A percentile compares a stretch with the other conserved stretches of the same genome.
Evolutionary conservation across 129 eudicot genomes (phyloP).

Genomic region (Helianthus annuus): DNA sequence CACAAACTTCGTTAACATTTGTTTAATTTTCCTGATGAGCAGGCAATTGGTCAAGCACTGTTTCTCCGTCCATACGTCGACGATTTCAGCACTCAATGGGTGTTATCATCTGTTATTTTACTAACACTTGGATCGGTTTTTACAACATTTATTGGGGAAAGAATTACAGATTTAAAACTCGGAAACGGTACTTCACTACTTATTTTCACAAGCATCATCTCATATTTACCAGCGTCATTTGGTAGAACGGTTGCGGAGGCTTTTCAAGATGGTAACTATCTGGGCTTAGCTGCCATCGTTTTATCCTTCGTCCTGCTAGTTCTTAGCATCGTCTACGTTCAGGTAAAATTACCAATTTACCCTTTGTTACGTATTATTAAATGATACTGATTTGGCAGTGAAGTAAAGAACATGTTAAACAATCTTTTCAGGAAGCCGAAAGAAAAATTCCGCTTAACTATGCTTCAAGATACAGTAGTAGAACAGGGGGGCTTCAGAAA

Average conservation of each 20-base stretch:
- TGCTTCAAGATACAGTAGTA: constrained; percentile 87
- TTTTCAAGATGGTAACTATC: constrained; percentile 83
- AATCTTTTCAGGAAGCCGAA: constrained; percentile 86
- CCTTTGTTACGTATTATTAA: background rate
- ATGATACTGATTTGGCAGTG: background rate
- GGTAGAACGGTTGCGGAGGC: constrained; percentile 96
- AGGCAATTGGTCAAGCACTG: constrained; percentile 98
- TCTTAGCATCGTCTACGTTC: constrained; percentile 96
- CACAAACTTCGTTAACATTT: background rate
- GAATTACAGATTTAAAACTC: constrained; percentile 87
- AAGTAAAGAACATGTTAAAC: background rate
- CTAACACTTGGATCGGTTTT: constrained; percentile 85
- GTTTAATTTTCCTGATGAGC: constrained; percentile 10
- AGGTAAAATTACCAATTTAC: constrained; percentile 48
- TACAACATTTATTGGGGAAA: constrained; percentile 92
- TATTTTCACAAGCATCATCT: constrained; percentile 94
- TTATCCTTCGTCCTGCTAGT: constrained; percentile 78
- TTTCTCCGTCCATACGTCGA: constrained; percentile 90
- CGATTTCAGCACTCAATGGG: constrained; percentile 97
- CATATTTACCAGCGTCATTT: constrained; percentile 95
- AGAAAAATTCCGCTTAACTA: constrained; percentile 98
- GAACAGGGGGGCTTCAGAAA: constrained; percentile 82
- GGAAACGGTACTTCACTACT: constrained; percentile 97
- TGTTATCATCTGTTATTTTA: constrained; percentile 67
- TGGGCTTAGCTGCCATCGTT: constrained; percentile 69